phyloP scores from a whole-genome alignment of 116 monocot species.

The Cymodocea nodosa region DNA sequence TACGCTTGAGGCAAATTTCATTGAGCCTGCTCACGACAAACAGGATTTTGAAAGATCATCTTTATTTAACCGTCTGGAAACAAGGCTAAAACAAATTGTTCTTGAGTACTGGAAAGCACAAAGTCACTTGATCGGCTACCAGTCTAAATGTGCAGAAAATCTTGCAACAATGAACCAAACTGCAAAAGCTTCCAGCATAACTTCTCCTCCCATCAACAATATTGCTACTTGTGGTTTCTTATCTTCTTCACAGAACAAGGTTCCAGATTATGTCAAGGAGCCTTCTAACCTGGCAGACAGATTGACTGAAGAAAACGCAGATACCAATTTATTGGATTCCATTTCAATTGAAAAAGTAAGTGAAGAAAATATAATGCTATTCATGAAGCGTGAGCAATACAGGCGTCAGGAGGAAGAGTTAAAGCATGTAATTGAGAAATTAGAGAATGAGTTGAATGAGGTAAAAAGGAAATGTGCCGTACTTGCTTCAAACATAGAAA shows the following conservation, averaged over 20 bases:
- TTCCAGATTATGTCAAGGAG: background rate
- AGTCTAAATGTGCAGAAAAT: slow-evolving; percentile 2
- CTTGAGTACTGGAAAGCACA: slow-evolving; percentile 52
- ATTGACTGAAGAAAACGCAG: slow-evolving; percentile 10
- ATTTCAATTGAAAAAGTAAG: slow-evolving; percentile 35
- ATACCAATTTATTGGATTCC: slow-evolving; percentile 16
- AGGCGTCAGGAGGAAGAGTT: slow-evolving; percentile 20
- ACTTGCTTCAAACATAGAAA: slow-evolving; percentile 24
- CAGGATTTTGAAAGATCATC: slow-evolving; percentile 92
- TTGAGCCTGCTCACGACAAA: slow-evolving; percentile 93
- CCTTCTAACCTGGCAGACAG: slow-evolving; percentile 6
- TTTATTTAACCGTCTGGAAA: slow-evolving; percentile 63
- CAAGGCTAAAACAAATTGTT: slow-evolving; percentile 54
- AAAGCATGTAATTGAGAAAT: slow-evolving; percentile 30
- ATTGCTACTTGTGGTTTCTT: background rate
- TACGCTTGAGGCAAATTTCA: slow-evolving; percentile 83
- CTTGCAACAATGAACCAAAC: slow-evolving; percentile 5
- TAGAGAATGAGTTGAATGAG: slow-evolving; percentile 32
- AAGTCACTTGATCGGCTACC: slow-evolving; percentile 28
- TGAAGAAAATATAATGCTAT: slow-evolving; percentile 57
- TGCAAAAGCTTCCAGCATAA: background rate
- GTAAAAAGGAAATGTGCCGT: slow-evolving; percentile 25
- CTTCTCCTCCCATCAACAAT: background rate
- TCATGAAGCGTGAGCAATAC: slow-evolving; percentile 42
- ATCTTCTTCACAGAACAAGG: slow-evolving; percentile 1